These are phyloP conservation scores for Alternaria angustiovoidea DNA, from an alignment of 2,329 filamentous ascomycete species.

Conservation along the genomic window DNA sequence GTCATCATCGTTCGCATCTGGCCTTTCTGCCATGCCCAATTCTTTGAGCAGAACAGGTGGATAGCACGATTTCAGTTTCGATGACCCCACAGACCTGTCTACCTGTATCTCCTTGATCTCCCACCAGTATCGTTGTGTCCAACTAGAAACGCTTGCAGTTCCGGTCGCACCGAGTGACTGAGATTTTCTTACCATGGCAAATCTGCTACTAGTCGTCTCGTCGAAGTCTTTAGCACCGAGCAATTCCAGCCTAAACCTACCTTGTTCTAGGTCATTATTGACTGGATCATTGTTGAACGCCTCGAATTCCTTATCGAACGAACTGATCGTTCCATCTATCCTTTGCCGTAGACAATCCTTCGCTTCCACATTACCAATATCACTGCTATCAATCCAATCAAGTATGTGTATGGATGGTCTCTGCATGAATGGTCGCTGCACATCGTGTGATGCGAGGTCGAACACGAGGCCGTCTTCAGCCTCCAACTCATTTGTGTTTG, in stretches of 20 bases:
- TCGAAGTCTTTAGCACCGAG: not conserved
- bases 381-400: not conserved
- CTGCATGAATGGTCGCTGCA: not conserved
- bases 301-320: not conserved
- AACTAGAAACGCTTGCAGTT: not conserved
- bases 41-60: not conserved
- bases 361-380: not conserved
- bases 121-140: not conserved
- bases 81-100: not conserved
- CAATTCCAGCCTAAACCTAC: not conserved
- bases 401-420: not conserved
- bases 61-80: not conserved
- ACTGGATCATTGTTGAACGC: not conserved
- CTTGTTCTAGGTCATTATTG: not conserved
- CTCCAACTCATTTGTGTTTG: not conserved
- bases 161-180: not conserved
- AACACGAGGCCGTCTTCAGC: not conserved
- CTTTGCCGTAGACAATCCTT: not conserved
- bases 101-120: not conserved
- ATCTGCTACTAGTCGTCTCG: not conserved
- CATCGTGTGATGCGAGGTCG: not conserved
- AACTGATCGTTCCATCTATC: not conserved
- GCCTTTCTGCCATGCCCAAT: slow-evolving; percentile 22
- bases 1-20: slow-evolving; percentile 36
- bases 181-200: not conserved